Evolutionary conservation across 2,329 filamentous ascomycete genomes (phyloP), one percentile per base, ranked within the genome.

Genomic region (Plenodomus tracheiphilus): DNA sequence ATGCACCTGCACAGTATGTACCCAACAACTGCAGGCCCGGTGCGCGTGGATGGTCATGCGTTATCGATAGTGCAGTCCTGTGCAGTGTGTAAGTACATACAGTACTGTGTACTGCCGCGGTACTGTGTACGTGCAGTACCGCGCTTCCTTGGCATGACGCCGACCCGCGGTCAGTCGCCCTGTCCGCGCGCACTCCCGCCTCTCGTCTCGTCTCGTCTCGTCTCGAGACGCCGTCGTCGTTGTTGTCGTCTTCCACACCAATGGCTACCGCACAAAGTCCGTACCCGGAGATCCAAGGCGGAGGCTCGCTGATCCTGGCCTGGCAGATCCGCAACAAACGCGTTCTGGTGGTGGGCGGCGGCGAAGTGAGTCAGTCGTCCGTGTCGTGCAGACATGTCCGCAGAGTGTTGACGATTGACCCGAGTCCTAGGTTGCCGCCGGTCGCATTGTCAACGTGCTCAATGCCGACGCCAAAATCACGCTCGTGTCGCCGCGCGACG

Each of bases 301-400:
- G 93, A 43, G 94, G 92, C 50, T 97, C 93, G 53, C 77, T 99
- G 58, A 94, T 99, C 56, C 79, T 99, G 43, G 94, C 94, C 68
- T 99, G 93, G 92, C 94, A 97, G 77, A 86, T 96, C 65, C 88
- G 85, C 69, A 86, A 87, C 72, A 97, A 95, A 75, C 85, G 85
- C 57, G 87, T 97, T 15, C 77, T 99, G n/a, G 89, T 99, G 4
- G 85, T 99, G 7, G 94, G 94, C 57, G 94, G 94, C 63, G 94
- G 94, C 73, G 93, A 97, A 81, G 93, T 96, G 77, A 61, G 83
- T 72, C 15, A n/a, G n/a, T n/a, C n/a, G n/a, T 11, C 34, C 8
- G 6, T 34, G 21, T 17, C 22, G 18, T 38, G 21, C 32, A 20
- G 17, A 15, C 35, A 46, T 47, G 40, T 45, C 32, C 25, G 37